Evolutionary conservation across 805 yeast species (phyloP), one percentile per base, ranked within the genome.

Genomic region (Teunomyces lycoperdinae): DNA sequence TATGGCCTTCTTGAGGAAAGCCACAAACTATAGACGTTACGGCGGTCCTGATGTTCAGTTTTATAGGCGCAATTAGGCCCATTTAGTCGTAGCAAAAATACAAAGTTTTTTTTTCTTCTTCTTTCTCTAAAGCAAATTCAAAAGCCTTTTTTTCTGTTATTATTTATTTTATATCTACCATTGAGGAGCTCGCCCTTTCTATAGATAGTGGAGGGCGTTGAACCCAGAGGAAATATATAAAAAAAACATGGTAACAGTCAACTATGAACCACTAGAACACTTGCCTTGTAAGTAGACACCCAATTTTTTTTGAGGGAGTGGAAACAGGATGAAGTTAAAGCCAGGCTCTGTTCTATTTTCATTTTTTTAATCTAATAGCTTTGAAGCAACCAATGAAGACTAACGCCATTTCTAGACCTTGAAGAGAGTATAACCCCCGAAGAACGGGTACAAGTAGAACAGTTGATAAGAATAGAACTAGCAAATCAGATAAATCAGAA

Each of bases 261-360:
- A 67, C 46, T 61, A 62, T 52, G 71, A 67, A 33, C 63, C 64
- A 2, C 48, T 68, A 40, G 78, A 74, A 42, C 66, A 71, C 41
- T 61, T 75, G 35, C 73, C 72, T 9, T 68, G 75, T 70, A 70
- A 49, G 75, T 69, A 50, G 5, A 20, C 24, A 20, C 1, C 1
- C 24, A 20, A 4, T 17, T 20, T 20, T 20, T 20, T 20, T 20
- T 20, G 24, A 20, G 17, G 17, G 17, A 17, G 17, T 17, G 17
- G 17, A 17, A 17, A 17, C 4, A 17, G 6, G 24, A 20, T 20
- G 24, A 5, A 20, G 5, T 5, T 20, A 20, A 20, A 20, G 24
- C 6, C 24, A 20, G 6, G 24, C 24, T 20, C 5, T 20, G 4
- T 20, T 5, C 24, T 20, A 20, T 20, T 20, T 20, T 20, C 24